These are phyloP conservation scores for Solanum habrochaites DNA, from an alignment of 257 asterid species.

Conservation along the genomic window DNA sequence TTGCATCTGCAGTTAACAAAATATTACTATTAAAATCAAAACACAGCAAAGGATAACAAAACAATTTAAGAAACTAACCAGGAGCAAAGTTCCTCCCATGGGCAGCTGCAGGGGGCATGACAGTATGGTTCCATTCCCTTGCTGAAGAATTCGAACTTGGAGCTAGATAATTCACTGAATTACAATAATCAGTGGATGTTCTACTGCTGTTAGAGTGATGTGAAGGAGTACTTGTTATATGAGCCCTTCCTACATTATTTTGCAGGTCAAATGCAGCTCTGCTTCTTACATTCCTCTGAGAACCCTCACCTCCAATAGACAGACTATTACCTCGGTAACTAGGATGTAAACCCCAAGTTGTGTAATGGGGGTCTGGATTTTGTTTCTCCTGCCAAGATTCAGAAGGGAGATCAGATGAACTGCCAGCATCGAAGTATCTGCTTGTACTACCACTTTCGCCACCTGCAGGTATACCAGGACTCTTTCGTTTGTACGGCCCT, in stretches of 20 bases:
- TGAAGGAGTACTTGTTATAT: slow-evolving; percentile 19
- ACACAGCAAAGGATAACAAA: not conserved
- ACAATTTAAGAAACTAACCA: slow-evolving; percentile 27
- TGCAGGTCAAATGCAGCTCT: slow-evolving; percentile 40
- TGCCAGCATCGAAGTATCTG: slow-evolving; percentile 53
- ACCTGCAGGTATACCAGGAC: slow-evolving; percentile 42
- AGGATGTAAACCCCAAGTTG: slow-evolving; percentile 37
- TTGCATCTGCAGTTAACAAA: slow-evolving; percentile 33
- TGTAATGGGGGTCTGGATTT: slow-evolving; percentile 34
- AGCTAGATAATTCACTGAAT: slow-evolving; percentile 29
- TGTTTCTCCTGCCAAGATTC: slow-evolving; percentile 48
- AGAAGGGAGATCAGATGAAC: slow-evolving; percentile 53
- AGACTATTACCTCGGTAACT: slow-evolving; percentile 40
- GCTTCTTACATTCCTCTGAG: slow-evolving; percentile 61
- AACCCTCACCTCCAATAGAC: slow-evolving; percentile 46
- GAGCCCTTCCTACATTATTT: slow-evolving; percentile 28
- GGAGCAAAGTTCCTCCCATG: slow-evolving; percentile 32
- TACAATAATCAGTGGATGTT: slow-evolving; percentile 21
- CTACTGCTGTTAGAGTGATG: slow-evolving; percentile 22
- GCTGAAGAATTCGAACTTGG: slow-evolving; percentile 34
- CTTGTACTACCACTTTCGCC: slow-evolving; percentile 53
- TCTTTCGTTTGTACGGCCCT: slow-evolving; percentile 64
- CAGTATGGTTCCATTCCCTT: slow-evolving; percentile 39
- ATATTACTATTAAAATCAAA: slow-evolving; percentile 3
- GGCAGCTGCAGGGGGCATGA: slow-evolving; percentile 24